Evolutionary conservation across 2,329 filamentous ascomycete species (phyloP).

Genomic region (Keithomyces neogunnii): DNA sequence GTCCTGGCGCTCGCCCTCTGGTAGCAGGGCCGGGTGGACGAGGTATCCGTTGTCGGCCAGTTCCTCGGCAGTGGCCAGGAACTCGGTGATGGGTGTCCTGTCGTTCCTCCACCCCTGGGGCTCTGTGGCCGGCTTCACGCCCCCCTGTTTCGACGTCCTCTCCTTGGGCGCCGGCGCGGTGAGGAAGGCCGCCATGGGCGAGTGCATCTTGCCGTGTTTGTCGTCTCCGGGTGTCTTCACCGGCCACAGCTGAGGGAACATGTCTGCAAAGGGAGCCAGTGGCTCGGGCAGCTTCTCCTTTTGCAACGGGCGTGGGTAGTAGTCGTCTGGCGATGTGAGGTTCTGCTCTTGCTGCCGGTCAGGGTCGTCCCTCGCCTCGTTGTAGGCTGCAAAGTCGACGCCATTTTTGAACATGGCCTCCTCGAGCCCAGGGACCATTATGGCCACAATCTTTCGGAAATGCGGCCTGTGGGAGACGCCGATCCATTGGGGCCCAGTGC

Average conservation of each 20-base stretch:
- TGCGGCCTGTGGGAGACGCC: constrained; percentile 52
- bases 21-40: constrained; percentile 70
- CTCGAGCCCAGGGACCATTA: constrained; percentile 91
- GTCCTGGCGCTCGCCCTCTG: constrained; percentile 44
- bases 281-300: constrained; percentile 42
- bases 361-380: constrained; percentile 19
- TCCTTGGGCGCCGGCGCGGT: constrained; percentile 65
- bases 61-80: constrained; percentile 64
- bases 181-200: constrained; percentile 77
- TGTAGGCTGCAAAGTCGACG: constrained; percentile 40
- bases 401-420: constrained; percentile 74
- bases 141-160: constrained; percentile 45
- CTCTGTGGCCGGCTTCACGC: constrained; percentile 53
- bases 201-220: constrained; percentile 71
- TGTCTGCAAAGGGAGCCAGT: constrained; percentile 62
- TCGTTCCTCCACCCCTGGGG: constrained; percentile 62
- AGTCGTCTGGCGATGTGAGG: constrained; percentile 48
- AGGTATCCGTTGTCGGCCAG: constrained; percentile 77
- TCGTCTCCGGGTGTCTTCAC: constrained; percentile 82
- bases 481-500: constrained; percentile 56
- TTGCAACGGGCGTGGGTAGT: constrained; percentile 46
- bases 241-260: constrained; percentile 86
- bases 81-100: constrained; percentile 74
- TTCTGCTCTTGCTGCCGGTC: constrained; percentile 18
- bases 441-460: constrained; percentile 70